Evolutionary conservation across 352 stramenopile species (phyloP).

Genomic region (Pythium vanterpoolii): DNA sequence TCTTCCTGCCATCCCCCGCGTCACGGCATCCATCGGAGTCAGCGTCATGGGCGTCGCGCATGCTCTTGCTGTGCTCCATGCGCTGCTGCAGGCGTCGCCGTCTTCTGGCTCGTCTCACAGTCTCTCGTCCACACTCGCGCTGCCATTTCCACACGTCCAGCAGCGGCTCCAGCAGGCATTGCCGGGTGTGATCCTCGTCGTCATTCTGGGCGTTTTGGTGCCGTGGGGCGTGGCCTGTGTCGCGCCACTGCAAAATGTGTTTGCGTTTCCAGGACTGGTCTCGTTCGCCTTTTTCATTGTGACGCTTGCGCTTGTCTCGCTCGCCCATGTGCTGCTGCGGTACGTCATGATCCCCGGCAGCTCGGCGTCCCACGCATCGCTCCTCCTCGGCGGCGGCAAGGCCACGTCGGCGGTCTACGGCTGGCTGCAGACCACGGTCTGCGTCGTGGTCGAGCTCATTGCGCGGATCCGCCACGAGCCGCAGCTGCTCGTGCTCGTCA

Average conservation of each 20-base stretch:
- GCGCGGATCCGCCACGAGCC: constrained; percentile 27
- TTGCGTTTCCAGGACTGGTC: constrained; percentile 23
- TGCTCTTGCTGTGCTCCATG: constrained; percentile 27
- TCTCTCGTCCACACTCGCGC: constrained; percentile 16
- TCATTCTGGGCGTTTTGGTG: background rate
- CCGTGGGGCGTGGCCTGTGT: constrained; percentile 4
- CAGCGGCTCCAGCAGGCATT: constrained; percentile 28
- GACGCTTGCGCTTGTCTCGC: constrained; percentile 16
- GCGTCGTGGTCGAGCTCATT: constrained; percentile 21
- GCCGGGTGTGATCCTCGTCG: constrained; percentile 24
- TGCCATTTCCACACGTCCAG: constrained; percentile 28
- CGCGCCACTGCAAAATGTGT: constrained; percentile 18
- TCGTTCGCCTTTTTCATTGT: constrained; percentile 9
- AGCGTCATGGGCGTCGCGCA: constrained; percentile 27
- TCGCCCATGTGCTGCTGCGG: constrained; percentile 25
- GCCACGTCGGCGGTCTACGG: constrained; percentile 25
- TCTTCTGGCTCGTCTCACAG: background rate
- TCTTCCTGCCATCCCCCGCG: background rate
- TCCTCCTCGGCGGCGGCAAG: constrained; percentile 23
- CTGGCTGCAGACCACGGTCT: constrained; percentile 25
- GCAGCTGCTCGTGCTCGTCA: constrained; percentile 30
- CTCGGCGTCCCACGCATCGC: constrained; percentile 20
- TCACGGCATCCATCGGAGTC: background rate
- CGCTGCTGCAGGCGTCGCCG: constrained; percentile 13
- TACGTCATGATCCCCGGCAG: constrained; percentile 28